A percentile compares a stretch with the other conserved stretches of the same genome.
Conservation (phyloP, 2,329 filamentous ascomycete genomes). For the Ophiostoma australiae region DNA sequence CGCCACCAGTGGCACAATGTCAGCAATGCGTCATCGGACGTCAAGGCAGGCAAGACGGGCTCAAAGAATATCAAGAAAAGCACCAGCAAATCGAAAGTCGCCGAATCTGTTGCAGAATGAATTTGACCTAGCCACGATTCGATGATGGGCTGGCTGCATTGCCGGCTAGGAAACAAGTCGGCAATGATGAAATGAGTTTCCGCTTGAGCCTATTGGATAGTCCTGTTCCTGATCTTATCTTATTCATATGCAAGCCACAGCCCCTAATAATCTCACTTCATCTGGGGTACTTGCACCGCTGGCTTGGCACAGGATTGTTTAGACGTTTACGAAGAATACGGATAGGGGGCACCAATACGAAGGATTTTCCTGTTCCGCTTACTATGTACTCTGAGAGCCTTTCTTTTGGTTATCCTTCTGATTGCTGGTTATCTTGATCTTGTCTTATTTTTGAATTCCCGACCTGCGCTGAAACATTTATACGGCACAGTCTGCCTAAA, state of each 20-base stretch:
- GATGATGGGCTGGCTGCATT: background rate
- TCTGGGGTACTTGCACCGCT: background rate
- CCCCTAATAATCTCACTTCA: background rate
- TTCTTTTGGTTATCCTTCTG: background rate
- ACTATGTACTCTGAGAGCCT: no score
- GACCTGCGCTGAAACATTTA: background rate
- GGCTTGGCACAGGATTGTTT: background rate
- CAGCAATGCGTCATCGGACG: background rate
- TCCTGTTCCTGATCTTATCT: conserved; percentile 1
- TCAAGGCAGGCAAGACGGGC: background rate
- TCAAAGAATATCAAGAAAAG: background rate
- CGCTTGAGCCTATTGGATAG: background rate
- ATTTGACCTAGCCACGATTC: background rate
- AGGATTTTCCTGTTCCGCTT: background rate
- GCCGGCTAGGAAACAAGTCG: background rate
- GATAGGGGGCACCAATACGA: background rate
- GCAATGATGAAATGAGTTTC: background rate
- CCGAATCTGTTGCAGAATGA: background rate
- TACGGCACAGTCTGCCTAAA: background rate
- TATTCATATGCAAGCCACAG: conserved; percentile 12
- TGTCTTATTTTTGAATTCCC: background rate
- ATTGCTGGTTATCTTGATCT: background rate
- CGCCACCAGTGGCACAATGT: conserved; percentile 1
- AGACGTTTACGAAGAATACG: background rate
- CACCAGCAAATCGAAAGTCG: no score